phyloP scores from a whole-genome alignment of 805 yeast species.

The Wickerhamiella cacticola region DNA sequence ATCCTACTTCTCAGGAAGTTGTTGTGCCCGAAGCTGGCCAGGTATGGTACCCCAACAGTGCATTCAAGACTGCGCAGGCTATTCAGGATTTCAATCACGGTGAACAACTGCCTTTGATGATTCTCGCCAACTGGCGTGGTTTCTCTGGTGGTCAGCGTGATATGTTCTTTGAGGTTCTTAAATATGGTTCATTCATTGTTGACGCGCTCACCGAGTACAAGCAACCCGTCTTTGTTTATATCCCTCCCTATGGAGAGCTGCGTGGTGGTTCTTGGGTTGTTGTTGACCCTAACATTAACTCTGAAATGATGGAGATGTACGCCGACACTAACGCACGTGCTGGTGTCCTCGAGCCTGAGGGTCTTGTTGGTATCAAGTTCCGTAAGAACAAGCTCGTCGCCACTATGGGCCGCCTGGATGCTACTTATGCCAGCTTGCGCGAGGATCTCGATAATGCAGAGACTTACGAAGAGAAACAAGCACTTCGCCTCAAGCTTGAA shows the following conservation, averaged over 20 bases:
- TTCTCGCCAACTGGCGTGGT: conserved; percentile 99
- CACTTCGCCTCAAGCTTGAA: conserved; percentile 50
- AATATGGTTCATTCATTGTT: conserved; percentile 92
- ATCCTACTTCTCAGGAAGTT: conserved; percentile 83
- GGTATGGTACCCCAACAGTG: conserved; percentile 99
- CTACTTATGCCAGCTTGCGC: conserved; percentile 48
- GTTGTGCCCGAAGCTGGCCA: conserved; percentile 93
- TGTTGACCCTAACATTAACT: conserved; percentile 94
- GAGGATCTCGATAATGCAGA: conserved; percentile 42
- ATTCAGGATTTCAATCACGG: conserved; percentile 95
- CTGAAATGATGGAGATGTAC: conserved; percentile 98
- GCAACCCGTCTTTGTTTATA: conserved; percentile 93
- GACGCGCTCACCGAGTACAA: conserved; percentile 92
- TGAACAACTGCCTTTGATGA: conserved; percentile 95
- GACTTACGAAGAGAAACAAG: conserved; percentile 52
- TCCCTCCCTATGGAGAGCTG: conserved; percentile 96
- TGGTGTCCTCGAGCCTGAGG: conserved; percentile 97
- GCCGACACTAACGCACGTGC: conserved; percentile 94
- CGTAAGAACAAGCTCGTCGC: conserved; percentile 81
- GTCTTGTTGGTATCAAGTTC: conserved; percentile 97
- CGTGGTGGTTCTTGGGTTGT: conserved; percentile 99
- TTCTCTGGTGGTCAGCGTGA: conserved; percentile 99
- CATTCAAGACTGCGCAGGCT: conserved; percentile 98
- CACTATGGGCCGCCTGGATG: conserved; percentile 87
- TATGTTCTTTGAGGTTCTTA: conserved; percentile 96